Evolutionary conservation across 1,284 basidiomycete genomes (phyloP).

Genomic region (Cutaneotrichosporon sp.): DNA sequence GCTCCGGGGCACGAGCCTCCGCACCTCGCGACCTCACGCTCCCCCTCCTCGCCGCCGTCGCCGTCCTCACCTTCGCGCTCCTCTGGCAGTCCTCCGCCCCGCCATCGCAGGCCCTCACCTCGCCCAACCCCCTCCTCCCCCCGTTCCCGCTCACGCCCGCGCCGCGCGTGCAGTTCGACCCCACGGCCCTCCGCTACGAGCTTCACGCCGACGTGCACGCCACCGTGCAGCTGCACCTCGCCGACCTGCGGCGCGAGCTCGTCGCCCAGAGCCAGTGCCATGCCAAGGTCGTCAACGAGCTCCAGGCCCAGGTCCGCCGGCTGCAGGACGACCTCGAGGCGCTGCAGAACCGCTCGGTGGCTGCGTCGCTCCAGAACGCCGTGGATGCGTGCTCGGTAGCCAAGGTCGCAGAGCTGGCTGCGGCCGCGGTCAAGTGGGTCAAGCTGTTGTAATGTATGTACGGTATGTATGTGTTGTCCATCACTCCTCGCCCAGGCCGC

Average conservation of each 20-base stretch:
- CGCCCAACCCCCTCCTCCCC: slow-evolving; percentile 1
- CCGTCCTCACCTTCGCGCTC: background rate
- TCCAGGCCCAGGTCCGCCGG: background rate
- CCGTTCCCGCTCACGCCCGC: background rate
- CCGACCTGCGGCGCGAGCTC: slow-evolving; percentile 5
- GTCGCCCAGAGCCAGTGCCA: slow-evolving; percentile 3
- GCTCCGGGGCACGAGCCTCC: no score
- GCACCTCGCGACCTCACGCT: background rate
- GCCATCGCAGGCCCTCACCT: background rate
- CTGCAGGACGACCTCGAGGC: slow-evolving; percentile 1
- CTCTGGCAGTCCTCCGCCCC: background rate
- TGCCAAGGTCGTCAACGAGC: background rate
- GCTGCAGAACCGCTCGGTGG: slow-evolving; percentile 5
- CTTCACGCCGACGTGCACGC: slow-evolving; percentile 6
- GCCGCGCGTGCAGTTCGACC: background rate
- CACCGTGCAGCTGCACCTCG: slow-evolving; percentile 7
- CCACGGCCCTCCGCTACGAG: slow-evolving; percentile 5
- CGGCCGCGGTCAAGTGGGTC: slow-evolving; percentile 5
- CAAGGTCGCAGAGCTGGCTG: slow-evolving; percentile 6
- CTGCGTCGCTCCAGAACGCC: slow-evolving; percentile 6
- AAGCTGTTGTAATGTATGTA: background rate
- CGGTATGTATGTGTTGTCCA: background rate
- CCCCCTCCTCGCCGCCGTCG: background rate
- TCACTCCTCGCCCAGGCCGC: no score
- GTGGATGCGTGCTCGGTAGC: slow-evolving; percentile 8